Percentiles rank a stretch among this genome's conserved stretches.
These are phyloP conservation scores for Pythium plurisporium DNA, from an alignment of 352 stramenopile species.

Conservation along the genomic window DNA sequence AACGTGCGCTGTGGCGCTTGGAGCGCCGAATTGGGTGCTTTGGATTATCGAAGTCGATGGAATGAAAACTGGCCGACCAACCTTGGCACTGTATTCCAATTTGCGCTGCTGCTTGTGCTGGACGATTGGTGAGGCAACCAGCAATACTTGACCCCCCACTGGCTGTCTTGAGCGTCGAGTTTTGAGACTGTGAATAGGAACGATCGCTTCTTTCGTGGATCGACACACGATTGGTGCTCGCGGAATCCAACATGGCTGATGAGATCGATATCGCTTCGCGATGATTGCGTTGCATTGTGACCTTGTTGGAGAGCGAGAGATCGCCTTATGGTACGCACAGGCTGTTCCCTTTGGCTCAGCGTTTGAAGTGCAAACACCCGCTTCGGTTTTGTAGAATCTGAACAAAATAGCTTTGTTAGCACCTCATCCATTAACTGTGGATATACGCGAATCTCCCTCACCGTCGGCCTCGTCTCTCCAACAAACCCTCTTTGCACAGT, in stretches of 20 bases:
- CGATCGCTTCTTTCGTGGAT: too few species aligned
- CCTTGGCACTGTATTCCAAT: neutral
- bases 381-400: neutral
- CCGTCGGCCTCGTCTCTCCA: conserved; percentile 13
- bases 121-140: neutral
- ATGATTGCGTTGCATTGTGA: neutral
- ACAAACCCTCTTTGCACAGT: conserved; percentile 20
- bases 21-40: neutral
- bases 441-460: neutral
- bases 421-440: neutral
- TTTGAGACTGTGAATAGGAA: neutral
- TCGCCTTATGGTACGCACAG: too few species aligned
- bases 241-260: neutral
- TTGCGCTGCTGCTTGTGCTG: neutral
- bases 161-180: too few species aligned
- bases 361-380: neutral
- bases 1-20: neutral
- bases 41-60: conserved; percentile 1
- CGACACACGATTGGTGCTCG: neutral
- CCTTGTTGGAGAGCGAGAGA: too few species aligned
- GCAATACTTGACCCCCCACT: too few species aligned
- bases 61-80: neutral
- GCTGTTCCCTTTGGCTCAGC: neutral
- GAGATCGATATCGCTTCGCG: neutral
- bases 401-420: neutral